Evolutionary conservation across 345 rosid species (phyloP), one percentile per base, ranked within the genome.

Genomic region (Salix koriyanagi): DNA sequence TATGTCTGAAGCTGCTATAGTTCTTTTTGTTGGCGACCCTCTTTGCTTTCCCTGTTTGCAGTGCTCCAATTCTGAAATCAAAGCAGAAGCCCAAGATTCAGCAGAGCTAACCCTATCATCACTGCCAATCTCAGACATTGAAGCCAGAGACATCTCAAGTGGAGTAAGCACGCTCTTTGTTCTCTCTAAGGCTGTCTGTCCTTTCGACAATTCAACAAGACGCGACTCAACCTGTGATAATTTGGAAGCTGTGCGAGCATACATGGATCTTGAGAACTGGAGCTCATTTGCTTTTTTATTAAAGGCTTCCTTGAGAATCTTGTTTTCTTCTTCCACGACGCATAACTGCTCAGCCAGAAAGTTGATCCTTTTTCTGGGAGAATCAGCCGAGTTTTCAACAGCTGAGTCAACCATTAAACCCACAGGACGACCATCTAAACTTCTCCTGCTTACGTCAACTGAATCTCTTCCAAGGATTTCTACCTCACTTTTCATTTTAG

Each of bases 401-500:
- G 76, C 76, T 4, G 79, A 80, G 73, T 84, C 91, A 69, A 74
- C 76, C 67, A 73, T 62, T 7, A 73, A 34, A 74, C 77, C 77
- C 61, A 67, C 73, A 76, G 83, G 54, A 78, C 83, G 76, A 75
- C 84, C 67, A 73, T 80, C 76, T 46, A 80, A 82, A 76, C 73
- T 84, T 77, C 87, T 90, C 84, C 85, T 87, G 77, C 87, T 86
- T 72, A 41, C 79, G 44, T 79, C 86, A 69, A 74, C 66, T 48
- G 90, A 84, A 70, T 86, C 90, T 72, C 82, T 82, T 75, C 93
- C 95, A 79, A 89, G 85, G 76, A 89, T 79, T 79, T 91, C 97
- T 74, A 87, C 98, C 82, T 95, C 97, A 65, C 77, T 91, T 76
- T 81, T 90, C 96, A 91, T 93, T 83, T 93, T 91, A 2, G 91